A percentile compares a stretch with the other conserved stretches of the same genome.
Evolutionary conservation across 208 protist species (phyloP).

Genomic region (Acanthamoeba culbertsoni): DNA sequence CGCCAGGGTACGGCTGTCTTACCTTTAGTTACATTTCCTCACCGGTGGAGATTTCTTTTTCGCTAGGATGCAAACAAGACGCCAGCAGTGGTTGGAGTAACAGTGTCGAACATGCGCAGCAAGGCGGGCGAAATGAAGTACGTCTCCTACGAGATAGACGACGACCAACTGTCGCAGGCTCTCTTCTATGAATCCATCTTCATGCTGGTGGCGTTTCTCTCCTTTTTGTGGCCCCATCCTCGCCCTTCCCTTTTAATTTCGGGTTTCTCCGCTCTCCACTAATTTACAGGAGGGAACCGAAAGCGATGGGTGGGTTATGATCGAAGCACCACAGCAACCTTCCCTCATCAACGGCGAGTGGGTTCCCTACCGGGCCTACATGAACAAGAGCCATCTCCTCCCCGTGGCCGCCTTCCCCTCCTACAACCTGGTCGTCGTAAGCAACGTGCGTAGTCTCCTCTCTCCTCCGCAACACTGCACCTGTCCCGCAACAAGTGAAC

Average conservation of each 20-base stretch:
- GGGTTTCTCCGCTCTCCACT: not conserved
- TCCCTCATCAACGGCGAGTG: conserved; percentile 2
- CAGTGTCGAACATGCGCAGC: not conserved
- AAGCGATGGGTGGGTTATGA: not conserved
- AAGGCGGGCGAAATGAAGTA: not conserved
- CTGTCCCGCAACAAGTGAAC: not conserved
- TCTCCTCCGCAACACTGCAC: not conserved
- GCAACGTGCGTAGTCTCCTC: not conserved
- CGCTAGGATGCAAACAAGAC: not conserved
- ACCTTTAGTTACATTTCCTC: not conserved
- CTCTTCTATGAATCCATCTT: conserved; percentile 33
- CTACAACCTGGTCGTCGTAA: conserved; percentile 6
- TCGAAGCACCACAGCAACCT: not conserved
- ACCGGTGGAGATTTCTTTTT: no score
- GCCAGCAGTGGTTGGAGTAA: conserved; percentile 7
- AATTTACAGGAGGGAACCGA: not conserved
- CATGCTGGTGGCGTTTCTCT: not conserved
- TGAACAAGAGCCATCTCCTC: conserved; percentile 29
- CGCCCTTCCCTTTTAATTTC: not conserved
- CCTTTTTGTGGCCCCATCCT: not conserved
- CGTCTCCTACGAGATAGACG: conserved; percentile 20
- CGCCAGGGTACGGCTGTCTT: not conserved
- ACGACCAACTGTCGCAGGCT: conserved; percentile 26
- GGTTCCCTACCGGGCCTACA: conserved; percentile 12
- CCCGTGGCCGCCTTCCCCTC: not conserved